Evolutionary conservation across 148 eudicot genomes (phyloP).

Genomic region (Camellia granthamiana): DNA sequence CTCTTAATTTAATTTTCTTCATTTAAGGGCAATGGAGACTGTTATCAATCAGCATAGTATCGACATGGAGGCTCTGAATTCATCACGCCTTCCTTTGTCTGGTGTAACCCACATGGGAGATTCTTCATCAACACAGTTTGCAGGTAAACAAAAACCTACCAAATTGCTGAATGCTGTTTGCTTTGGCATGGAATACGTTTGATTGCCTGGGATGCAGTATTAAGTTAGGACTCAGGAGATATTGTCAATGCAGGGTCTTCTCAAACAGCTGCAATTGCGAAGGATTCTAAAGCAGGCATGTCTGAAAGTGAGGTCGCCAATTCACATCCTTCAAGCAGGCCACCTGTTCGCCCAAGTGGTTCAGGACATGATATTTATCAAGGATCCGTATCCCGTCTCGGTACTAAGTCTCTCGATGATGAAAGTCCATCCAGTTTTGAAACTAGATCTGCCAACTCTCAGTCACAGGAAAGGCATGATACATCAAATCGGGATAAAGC

Average conservation of each 20-base stretch:
- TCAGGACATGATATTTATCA: slow-evolving; percentile 59
- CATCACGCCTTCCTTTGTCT: slow-evolving; percentile 59
- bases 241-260: slow-evolving; percentile 54
- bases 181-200: not conserved
- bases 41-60: slow-evolving; percentile 86
- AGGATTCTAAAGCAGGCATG: slow-evolving; percentile 47
- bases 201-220: not conserved
- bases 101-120: slow-evolving; percentile 64
- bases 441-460: slow-evolving; percentile 56
- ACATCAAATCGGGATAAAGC: slow-evolving; percentile 51
- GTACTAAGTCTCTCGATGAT: slow-evolving; percentile 53
- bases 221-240: not conserved
- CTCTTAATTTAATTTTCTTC: not conserved
- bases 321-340: slow-evolving; percentile 46
- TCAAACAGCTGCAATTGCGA: slow-evolving; percentile 41
- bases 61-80: slow-evolving; percentile 75
- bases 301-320: slow-evolving; percentile 47
- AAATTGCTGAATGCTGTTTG: slow-evolving; percentile 2
- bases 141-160: slow-evolving; percentile 38
- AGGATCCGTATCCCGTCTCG: slow-evolving; percentile 57
- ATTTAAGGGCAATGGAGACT: slow-evolving; percentile 94
- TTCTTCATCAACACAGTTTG: slow-evolving; percentile 56
- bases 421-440: slow-evolving; percentile 80
- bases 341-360: slow-evolving; percentile 50
- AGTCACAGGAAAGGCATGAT: slow-evolving; percentile 64